Evolutionary conservation across 1,139 yeast genomes (phyloP), one percentile per base, ranked within the genome.

Genomic region (Debaryomyces nepalensis): DNA sequence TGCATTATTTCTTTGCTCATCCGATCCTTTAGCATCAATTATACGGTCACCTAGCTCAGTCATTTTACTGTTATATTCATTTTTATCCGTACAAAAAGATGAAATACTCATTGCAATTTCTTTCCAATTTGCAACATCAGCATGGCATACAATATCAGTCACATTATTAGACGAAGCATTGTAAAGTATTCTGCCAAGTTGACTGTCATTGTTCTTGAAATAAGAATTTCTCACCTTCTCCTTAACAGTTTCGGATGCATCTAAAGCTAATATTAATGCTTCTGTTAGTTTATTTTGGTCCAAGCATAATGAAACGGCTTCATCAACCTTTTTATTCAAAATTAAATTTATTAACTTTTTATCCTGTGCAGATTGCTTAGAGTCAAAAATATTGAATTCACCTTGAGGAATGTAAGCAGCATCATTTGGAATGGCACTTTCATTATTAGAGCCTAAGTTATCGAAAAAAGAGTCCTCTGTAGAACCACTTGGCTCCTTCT

Each of bases 111-210:
- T 72, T n/a, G 93, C 87, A 52, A 87, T 81, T 41, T 84, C 84
- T 55, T 81, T 84, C 99, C 99, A 95, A 52, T 87, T 82, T 5
- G 74, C 57, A 34, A 90, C 82, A 56, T 87, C 85, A 19, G 89
- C 87, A 58, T 91, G 84, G 26, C 78, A 75, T 26, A 89, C 95
- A 49, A 93, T 65, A 61, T 93, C 98, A 24, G 77, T 67, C 16
- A 87, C 75, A 51, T 84, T 74, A 39, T 73, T 74, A 22, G 78
- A 71, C 1, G 89, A 73, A 12, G 82, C 77, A 44, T 84, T 80
- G 62, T 82, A 83, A 44, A 93, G 68, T 14, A 90, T 71, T 58
- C 99, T 84, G 4, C 96, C 77, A 47, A 87, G 73, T 12, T 84
- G 71, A n/a, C 74, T 63, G 5, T 81, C 81, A 50, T 77, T 69